phyloP scores from a whole-genome alignment of 805 yeast species.

The Wickerhamomyces pijperi region DNA sequence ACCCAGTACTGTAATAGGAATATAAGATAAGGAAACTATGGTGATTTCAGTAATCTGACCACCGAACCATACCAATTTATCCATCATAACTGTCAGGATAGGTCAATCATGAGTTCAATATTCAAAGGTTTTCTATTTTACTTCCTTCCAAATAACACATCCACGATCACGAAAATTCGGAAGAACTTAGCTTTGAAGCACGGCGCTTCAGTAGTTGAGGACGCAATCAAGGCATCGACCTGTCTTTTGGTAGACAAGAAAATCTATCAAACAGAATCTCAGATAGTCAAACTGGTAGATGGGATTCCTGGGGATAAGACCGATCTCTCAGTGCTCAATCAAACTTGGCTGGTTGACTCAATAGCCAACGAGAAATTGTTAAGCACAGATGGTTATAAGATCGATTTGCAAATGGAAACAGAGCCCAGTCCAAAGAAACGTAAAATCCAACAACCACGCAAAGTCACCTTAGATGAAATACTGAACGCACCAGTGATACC shows the following conservation, averaged over 20 bases:
- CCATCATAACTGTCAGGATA: too few species aligned
- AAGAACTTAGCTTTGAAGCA: slow-evolving; percentile 10
- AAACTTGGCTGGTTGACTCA: slow-evolving; percentile 15
- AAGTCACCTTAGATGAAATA: slow-evolving; percentile 5
- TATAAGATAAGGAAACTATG: too few species aligned
- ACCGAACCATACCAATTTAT: too few species aligned
- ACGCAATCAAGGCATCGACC: slow-evolving; percentile 5
- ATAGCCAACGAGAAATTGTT: slow-evolving; percentile 5
- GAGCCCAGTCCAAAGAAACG: slow-evolving; percentile 1
- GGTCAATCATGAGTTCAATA: slow-evolving; percentile 9
- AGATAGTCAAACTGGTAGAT: slow-evolving; percentile 4
- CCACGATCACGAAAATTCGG: slow-evolving; percentile 10
- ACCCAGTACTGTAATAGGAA: too few species aligned
- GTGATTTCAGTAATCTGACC: too few species aligned
- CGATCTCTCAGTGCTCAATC: slow-evolving; percentile 6
- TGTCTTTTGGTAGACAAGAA: slow-evolving; percentile 14
- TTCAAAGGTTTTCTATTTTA: slow-evolving; percentile 11
- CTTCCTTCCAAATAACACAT: slow-evolving; percentile 13
- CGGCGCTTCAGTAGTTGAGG: slow-evolving; percentile 8
- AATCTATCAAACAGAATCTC: slow-evolving; percentile 4
- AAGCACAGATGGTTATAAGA: slow-evolving; percentile 2
- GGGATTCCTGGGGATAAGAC: slow-evolving; percentile 1
- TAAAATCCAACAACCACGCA: slow-evolving; percentile 1
- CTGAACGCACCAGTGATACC: slow-evolving; percentile 3
- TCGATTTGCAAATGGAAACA: slow-evolving; percentile 4